These are phyloP conservation scores for Helianthus annuus DNA, from an alignment of 129 eudicot genomes.

Conservation along the genomic window HanXRQr2.0-SUNRISE NC_035445.2:94569361-94569860, in stretches of 20 bases:
- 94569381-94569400: conserved; percentile 79
- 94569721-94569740: no score
- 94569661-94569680: no score
- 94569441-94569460: conserved; percentile 80
- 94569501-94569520: conserved; percentile 83
- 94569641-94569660: no score
- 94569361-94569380: conserved; percentile 98
- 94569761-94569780: no score
- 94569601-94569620: neutral
- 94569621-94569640: no score
- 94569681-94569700: no score
- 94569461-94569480: conserved; percentile 97
- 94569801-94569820: neutral
- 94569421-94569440: conserved; percentile 77
- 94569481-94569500: conserved; percentile 99
- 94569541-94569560: conserved; percentile 85
- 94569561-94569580: conserved; percentile 36
- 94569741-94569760: no score
- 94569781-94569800: no score
- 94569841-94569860: conserved; percentile 18
- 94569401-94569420: conserved; percentile 73
- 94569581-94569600: neutral
- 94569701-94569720: no score
- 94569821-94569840: conserved; percentile 35
- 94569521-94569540: conserved; percentile 96